Evolutionary conservation across 805 yeast genomes (phyloP), one percentile per base, ranked within the genome.

Genomic region (Phaffomyces antillensis): DNA sequence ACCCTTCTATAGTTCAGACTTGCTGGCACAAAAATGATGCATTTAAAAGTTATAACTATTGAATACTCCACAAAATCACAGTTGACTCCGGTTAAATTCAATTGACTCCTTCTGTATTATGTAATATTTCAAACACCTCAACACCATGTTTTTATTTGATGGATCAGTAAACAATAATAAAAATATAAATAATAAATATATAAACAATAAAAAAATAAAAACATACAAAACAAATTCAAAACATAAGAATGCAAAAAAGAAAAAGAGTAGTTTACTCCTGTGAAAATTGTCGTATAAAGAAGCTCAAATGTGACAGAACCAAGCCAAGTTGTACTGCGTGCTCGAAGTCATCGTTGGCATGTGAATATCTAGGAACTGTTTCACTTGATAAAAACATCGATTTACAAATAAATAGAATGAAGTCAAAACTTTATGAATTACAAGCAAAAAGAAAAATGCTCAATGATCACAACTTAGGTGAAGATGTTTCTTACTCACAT

Each of bases 221-320:
- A 32, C n/a, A 18, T 16, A 18, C 33, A 12, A 13, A 7, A 11
- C 9, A n/a, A 17, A n/a, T n/a, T 7, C 35, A 32, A 32, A 32
- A 20, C 10, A 7, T 10, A 8, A 13, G 13, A 3, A 41, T 36
- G n/a, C 26, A 20, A 7, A 42, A 40, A 31, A 40, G 49, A 25
- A 41, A 40, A 13, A 39, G 49, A 35, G 35, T 41, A 1, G 44
- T 46, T 6, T 46, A 46, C 36, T 46, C 49, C 5, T 46, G 49
- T 13, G 46, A 43, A 18, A 40, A 43, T 20, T 46, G 49, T 13
- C 49, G 49, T 13, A 18, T 34, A 6, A 46, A 40, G 28, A 46
- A 46, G 37, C 37, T 46, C n/a, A 43, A 41, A 25, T 46, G 49
- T 18, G 45, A 46, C 24, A 30, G 49, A 24, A 33, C 16, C 4